Evolutionary conservation across 805 yeast species (phyloP), one percentile per base, ranked within the genome.

Genomic region (Saccharomycopsis sp.): DNA sequence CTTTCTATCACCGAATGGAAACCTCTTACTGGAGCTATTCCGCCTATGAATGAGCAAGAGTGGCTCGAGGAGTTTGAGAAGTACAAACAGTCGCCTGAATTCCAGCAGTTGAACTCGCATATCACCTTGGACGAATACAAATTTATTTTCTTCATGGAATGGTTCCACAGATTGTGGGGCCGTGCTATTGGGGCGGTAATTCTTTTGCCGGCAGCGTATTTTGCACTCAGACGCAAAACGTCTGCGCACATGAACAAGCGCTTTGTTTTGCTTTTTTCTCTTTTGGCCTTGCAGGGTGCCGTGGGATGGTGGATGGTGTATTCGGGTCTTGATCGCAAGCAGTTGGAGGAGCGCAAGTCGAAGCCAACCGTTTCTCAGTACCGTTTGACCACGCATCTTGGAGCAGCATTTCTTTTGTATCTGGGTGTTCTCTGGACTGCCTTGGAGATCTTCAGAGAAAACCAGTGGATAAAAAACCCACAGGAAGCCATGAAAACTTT

Each of bases 241-340:
- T 83, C 91, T 1, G 72, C 81, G 2, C 83, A 83, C 59, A 85
- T 88, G 2, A 84, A 89, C 53, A 75, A 75, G 57, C 79, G 89
- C 64, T 75, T 94, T 15, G 71, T 88, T 20, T 89, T 89, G 1
- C 79, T 94, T 51, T 80, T 96, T 48, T 83, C 79, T 0, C 73
- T 94, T 54, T 77, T 94, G 58, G 99, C 97, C 9, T 74, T 94
- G 52, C 99, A 94, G 75, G 99, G 99, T 55, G 87, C 85, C 55
- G 86, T 94, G 64, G 99, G 99, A 34, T 94, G 99, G 99, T 94
- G 99, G 99, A 94, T 94, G 99, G 99, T 94, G 55, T 84, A 88
- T 66, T 89, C 97, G 8, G 99, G 99, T 34, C 78, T 94, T 57
- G 96, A 91, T 68, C 87, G 86, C 66, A 79, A 85, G 50, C 86